These are phyloP conservation scores for Yarrowia deformans DNA, from an alignment of 805 yeast species.

Conservation along the genomic window DNA sequence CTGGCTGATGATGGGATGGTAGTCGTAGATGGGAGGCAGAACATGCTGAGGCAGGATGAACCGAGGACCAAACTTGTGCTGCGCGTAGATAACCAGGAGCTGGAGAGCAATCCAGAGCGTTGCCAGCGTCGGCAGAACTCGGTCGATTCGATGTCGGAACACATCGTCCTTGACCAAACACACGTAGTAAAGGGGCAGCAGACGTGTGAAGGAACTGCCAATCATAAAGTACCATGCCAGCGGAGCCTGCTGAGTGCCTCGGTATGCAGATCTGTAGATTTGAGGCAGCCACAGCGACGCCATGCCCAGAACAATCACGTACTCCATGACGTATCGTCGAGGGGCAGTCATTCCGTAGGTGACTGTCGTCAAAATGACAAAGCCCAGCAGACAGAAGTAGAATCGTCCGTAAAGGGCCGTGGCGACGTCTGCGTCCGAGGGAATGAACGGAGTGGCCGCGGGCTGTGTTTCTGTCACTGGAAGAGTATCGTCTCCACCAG, in stretches of 20 bases:
- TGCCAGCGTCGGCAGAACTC: constrained; percentile 43
- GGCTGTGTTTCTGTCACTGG: constrained; percentile 44
- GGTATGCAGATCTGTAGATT: constrained; percentile 73
- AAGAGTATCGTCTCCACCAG: constrained; percentile 36
- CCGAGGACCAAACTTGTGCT: constrained; percentile 76
- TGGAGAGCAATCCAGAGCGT: constrained; percentile 71
- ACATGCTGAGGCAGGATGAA: constrained; percentile 79
- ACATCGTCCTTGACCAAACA: constrained; percentile 61
- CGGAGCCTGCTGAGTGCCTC: constrained; percentile 67
- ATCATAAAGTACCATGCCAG: constrained; percentile 78
- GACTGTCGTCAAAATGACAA: constrained; percentile 64
- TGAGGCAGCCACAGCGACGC: constrained; percentile 92
- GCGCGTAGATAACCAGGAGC: constrained; percentile 63
- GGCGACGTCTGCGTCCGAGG: constrained; percentile 59
- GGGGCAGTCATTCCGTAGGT: constrained; percentile 68
- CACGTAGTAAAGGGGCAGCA: constrained; percentile 71
- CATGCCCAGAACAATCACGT: constrained; percentile 56
- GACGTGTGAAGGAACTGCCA: constrained; percentile 68
- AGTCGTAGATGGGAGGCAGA: constrained; percentile 83
- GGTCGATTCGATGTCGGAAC: constrained; percentile 71
- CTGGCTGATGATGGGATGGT: constrained; percentile 70
- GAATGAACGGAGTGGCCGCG: constrained; percentile 41
- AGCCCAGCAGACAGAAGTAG: constrained; percentile 60
- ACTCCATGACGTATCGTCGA: constrained; percentile 65
- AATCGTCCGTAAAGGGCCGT: constrained; percentile 66